phyloP scores from a whole-genome alignment of 805 yeast species.

The Ogataea naganishii region DNA sequence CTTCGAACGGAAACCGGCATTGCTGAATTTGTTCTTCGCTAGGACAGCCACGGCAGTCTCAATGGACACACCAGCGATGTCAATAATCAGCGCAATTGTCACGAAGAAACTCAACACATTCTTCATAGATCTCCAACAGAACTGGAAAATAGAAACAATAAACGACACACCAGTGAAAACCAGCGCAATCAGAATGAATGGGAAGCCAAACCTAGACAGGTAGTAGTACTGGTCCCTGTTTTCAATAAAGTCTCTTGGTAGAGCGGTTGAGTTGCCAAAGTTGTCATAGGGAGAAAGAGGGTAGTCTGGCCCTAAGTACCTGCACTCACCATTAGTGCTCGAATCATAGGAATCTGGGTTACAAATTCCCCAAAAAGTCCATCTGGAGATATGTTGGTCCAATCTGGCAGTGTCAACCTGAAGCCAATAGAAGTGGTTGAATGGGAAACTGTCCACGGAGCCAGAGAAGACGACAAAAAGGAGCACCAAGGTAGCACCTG shows the following conservation, averaged over 20 bases:
- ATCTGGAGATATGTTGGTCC: slow-evolving; percentile 48
- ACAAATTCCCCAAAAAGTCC: slow-evolving; percentile 83
- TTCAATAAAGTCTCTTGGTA: slow-evolving; percentile 45
- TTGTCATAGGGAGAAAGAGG: slow-evolving; percentile 73
- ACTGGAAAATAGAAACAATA: slow-evolving; percentile 43
- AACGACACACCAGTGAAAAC: slow-evolving; percentile 58
- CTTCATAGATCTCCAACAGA: slow-evolving; percentile 48
- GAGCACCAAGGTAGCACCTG: slow-evolving; percentile 40
- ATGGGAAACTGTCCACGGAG: slow-evolving; percentile 46
- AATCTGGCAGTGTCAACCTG: slow-evolving; percentile 58
- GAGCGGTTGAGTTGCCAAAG: slow-evolving; percentile 42
- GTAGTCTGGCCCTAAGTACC: slow-evolving; percentile 48
- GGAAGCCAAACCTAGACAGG: slow-evolving; percentile 58
- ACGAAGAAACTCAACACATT: slow-evolving; percentile 45
- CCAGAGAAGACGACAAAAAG: slow-evolving; percentile 61
- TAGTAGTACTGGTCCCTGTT: slow-evolving; percentile 54
- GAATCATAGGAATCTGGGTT: slow-evolving; percentile 22
- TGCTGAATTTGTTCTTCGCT: slow-evolving; percentile 61
- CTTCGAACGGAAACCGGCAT: slow-evolving; percentile 33
- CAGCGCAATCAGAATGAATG: slow-evolving; percentile 50
- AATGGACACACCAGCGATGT: slow-evolving; percentile 55
- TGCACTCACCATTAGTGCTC: slow-evolving; percentile 25
- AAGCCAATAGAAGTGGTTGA: slow-evolving; percentile 62
- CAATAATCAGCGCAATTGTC: slow-evolving; percentile 41
- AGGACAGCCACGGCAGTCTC: slow-evolving; percentile 73